Evolutionary conservation across 306 rosid genomes (phyloP), one percentile per base, ranked within the genome.

Genomic region (Mucuna pruriens): DNA sequence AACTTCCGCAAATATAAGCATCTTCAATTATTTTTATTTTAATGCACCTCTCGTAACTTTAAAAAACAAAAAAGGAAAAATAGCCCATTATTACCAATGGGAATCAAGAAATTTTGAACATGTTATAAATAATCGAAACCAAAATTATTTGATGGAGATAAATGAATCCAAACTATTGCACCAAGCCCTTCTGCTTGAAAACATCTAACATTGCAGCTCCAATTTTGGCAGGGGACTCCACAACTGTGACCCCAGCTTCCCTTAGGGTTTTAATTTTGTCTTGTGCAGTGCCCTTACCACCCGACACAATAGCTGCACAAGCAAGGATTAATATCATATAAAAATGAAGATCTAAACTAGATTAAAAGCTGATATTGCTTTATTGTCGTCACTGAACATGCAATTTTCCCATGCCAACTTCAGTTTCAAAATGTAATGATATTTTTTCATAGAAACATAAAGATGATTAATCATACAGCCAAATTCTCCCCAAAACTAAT

Each of bases 231-330:
- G 99, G 99, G 31, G 99, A 96, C 90, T 96, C 97, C 52, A 90
- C 99, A 75, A 96, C 99, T 22, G 92, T 93, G 22, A 90, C 98
- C 72, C 97, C 98, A 82, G 97, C 97, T 83, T 92, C 99, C 84
- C 84, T 87, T 2, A 96, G 97, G 39, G 92, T 92, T 71, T 78
- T 87, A 76, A 96, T 94, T 84, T 96, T 96, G 90, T 88, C 98
- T 86, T 94, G 99, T 7, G 99, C 99, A 7, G 99, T 96, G 19
- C 99, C 99, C 87, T 92, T 96, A 39, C 99, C 99, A 49, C 99
- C 99, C 1, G 99, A 94, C 67, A 94, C 98, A 76, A 96, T 96
- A 79, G 99, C 99, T 96, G 94, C 90, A 87, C 63, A 87, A 45
- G 68, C 84, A 87, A 80, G 40, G 23, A 22, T 80, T 74, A 75